A percentile compares a stretch with the other conserved stretches of the same genome.
These are phyloP conservation scores for Lactarius indigo DNA, from an alignment of 768 basidiomycete species.

Conservation along the genomic window DNA sequence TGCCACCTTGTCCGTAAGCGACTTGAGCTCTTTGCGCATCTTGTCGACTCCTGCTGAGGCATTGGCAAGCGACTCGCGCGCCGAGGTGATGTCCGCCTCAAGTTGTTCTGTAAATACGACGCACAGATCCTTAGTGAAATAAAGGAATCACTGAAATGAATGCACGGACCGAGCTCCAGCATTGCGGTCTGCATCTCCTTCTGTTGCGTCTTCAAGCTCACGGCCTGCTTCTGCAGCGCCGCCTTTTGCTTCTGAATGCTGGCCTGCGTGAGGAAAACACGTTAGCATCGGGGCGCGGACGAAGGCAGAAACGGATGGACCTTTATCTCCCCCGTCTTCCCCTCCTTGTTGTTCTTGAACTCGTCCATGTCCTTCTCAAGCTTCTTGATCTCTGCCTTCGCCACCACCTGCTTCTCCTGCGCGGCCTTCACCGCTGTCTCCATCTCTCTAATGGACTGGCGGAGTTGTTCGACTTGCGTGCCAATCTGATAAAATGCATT, in stretches of 20 bases:
- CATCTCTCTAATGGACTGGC: slow-evolving; percentile 58
- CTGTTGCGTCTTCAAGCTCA: slow-evolving; percentile 79
- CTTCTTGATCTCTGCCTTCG: slow-evolving; percentile 74
- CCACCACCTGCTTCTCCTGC: slow-evolving; percentile 71
- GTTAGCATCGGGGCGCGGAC: not conserved
- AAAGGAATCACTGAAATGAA: not conserved
- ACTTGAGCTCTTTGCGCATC: slow-evolving; percentile 18
- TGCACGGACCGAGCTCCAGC: slow-evolving; percentile 76
- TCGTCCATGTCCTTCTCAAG: slow-evolving; percentile 97
- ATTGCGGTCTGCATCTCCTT: slow-evolving; percentile 85
- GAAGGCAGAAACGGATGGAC: slow-evolving; percentile 35
- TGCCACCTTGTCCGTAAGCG: slow-evolving; percentile 8
- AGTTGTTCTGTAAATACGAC: slow-evolving; percentile 61
- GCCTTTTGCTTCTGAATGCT: slow-evolving; percentile 80
- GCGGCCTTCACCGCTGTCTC: slow-evolving; percentile 56
- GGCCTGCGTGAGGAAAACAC: slow-evolving; percentile 42
- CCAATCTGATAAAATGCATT: slow-evolving; percentile 57
- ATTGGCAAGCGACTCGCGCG: slow-evolving; percentile 10
- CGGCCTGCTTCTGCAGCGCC: slow-evolving; percentile 74
- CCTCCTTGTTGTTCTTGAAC: slow-evolving; percentile 98
- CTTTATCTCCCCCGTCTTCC: slow-evolving; percentile 92
- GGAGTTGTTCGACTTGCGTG: slow-evolving; percentile 70
- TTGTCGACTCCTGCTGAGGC: slow-evolving; percentile 13
- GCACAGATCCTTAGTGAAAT: not conserved
- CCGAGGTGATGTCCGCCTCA: slow-evolving; percentile 57